Evolutionary conservation across 129 eudicot species (phyloP).

Genomic region (Flaveria robusta): DNA sequence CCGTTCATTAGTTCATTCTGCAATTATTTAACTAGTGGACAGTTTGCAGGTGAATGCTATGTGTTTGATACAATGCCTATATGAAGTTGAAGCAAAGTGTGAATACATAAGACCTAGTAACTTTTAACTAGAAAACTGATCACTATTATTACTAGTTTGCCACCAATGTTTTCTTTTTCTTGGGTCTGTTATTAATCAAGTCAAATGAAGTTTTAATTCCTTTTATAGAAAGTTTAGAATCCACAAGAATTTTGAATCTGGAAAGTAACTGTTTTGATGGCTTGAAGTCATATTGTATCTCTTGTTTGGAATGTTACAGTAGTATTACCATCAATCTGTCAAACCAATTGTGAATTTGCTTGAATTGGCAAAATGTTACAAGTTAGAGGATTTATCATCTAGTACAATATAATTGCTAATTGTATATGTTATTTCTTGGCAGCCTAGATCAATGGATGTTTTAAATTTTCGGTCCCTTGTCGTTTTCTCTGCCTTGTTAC

Average conservation of each 20-base stretch:
- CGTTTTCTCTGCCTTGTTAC: constrained; percentile 66
- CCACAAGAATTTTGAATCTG: background rate
- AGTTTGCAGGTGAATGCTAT: too few relatives aligned
- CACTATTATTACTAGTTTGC: too few relatives aligned
- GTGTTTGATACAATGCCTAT: too few relatives aligned
- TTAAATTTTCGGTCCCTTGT: constrained; percentile 52
- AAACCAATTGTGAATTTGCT: constrained; percentile 5
- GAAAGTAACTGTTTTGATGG: background rate
- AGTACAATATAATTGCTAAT: constrained; percentile 17
- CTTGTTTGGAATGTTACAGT: background rate
- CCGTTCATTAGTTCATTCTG: too few relatives aligned
- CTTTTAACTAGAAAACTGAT: too few relatives aligned
- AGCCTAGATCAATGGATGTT: constrained; percentile 41
- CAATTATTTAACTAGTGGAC: too few relatives aligned
- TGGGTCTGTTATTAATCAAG: background rate
- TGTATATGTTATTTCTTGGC: constrained; percentile 12
- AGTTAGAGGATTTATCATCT: background rate
- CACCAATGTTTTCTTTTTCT: background rate
- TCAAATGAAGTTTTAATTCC: background rate
- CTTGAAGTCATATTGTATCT: background rate
- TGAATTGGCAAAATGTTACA: background rate
- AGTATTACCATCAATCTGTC: background rate
- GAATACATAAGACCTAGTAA: too few relatives aligned
- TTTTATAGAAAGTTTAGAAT: constrained; percentile 14
- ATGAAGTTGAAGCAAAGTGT: too few relatives aligned